These are phyloP conservation scores for Friedmanniomyces simplex DNA, from an alignment of 495 filamentous ascomycete species.

Conservation along the genomic window DNA sequence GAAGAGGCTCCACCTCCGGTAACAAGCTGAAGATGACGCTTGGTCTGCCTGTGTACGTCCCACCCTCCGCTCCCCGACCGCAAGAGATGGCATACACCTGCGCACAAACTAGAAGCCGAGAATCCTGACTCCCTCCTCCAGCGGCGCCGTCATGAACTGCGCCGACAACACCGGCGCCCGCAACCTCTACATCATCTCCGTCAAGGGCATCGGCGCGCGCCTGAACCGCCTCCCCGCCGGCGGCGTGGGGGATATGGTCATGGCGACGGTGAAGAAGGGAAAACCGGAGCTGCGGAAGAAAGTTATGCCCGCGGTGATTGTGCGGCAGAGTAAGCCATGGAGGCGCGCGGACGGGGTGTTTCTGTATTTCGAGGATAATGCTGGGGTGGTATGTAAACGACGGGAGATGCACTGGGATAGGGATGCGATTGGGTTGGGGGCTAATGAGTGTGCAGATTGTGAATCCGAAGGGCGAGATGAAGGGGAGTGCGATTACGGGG, in stretches of 20 bases:
- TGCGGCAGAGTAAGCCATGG: conserved; percentile 98
- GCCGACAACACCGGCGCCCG: conserved; percentile 97
- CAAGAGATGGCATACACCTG: too few species aligned
- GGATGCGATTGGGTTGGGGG: background rate
- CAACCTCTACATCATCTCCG: conserved; percentile 99
- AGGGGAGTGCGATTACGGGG: conserved; percentile 97
- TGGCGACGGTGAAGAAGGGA: conserved; percentile 99
- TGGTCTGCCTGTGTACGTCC: conserved; percentile 95
- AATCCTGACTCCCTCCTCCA: conserved; percentile 37
- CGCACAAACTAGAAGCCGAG: background rate
- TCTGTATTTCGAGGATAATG: conserved; percentile 99
- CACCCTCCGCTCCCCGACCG: background rate
- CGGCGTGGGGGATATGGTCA: conserved; percentile 99
- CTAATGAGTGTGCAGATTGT: conserved; percentile 58
- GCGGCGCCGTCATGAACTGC: conserved; percentile 94
- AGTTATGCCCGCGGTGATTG: conserved; percentile 98
- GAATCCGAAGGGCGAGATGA: conserved; percentile 99
- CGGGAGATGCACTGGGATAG: background rate
- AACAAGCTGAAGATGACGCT: conserved; percentile 99
- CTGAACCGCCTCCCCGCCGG: conserved; percentile 96
- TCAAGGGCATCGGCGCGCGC: conserved; percentile 96
- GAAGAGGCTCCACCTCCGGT: conserved; percentile 43
- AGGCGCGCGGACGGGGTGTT: conserved; percentile 93
- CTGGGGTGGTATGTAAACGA: conserved; percentile 75
- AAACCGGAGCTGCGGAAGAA: conserved; percentile 99